phyloP scores from a whole-genome alignment of 208 protist species.

The Acanthamoeba culbertsoni region DNA sequence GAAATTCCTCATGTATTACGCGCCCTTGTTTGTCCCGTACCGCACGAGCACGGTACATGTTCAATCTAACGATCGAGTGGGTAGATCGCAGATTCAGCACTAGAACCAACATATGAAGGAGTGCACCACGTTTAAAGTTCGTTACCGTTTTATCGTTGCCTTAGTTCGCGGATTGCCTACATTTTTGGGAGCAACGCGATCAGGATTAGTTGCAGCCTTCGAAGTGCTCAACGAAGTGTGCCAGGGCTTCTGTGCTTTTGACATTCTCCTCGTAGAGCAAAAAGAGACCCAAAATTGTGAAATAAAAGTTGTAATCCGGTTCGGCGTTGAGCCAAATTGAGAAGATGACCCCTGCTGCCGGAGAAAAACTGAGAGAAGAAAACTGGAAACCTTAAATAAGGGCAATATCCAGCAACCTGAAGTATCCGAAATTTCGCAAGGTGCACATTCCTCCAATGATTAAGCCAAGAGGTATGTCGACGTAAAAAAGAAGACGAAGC shows the following conservation, averaged over 20 bases:
- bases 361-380: neutral
- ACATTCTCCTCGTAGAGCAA: neutral
- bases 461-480: neutral
- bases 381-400: neutral
- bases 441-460: too few species aligned
- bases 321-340: too few species aligned
- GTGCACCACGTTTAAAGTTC: neutral
- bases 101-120: neutral
- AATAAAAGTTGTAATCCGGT: too few species aligned
- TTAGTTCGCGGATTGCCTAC: slow-evolving; percentile 32
- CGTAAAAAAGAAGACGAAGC: neutral
- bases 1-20: slow-evolving; percentile 66
- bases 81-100: too few species aligned
- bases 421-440: neutral
- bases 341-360: neutral
- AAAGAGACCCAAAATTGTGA: neutral
- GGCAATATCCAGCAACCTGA: too few species aligned
- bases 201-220: slow-evolving; percentile 36
- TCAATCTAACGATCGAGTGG: too few species aligned
- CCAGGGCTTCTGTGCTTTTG: slow-evolving; percentile 42
- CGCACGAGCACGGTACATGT: slow-evolving; percentile 28
- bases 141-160: slow-evolving; percentile 13
- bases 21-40: slow-evolving; percentile 65
- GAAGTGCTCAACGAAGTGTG: slow-evolving; percentile 20
- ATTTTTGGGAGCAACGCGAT: slow-evolving; percentile 38